phyloP scores from a whole-genome alignment of 176 grass and related monocot species.

The Puya raimondii region DNA sequence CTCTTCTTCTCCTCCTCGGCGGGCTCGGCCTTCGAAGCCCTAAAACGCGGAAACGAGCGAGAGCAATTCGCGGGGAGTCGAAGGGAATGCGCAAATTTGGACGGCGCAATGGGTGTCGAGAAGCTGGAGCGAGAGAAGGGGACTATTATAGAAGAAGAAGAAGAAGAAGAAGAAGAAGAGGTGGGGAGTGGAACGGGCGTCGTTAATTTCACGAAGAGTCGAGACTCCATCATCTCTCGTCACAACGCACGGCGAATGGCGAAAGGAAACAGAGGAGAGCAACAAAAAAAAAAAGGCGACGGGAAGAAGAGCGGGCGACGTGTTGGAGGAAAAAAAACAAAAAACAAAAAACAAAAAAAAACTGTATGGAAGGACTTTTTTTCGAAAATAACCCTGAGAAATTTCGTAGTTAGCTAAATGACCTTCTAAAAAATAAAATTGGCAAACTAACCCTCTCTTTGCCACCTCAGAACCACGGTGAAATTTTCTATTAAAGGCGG shows the following conservation, averaged over 20 bases:
- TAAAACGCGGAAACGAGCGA: conserved; percentile 1
- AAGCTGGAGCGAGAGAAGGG: background rate
- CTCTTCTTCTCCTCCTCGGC: conserved; percentile 37
- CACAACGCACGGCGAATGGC: background rate
- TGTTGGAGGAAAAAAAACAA: too few relatives aligned
- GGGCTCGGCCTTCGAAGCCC: conserved; percentile 38
- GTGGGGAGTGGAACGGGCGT: background rate
- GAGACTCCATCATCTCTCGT: background rate
- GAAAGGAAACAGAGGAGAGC: background rate
- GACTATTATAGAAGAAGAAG: background rate
- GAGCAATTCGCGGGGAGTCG: background rate
- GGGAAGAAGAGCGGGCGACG: background rate
- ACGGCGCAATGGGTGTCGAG: background rate
- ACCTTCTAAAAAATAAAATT: too few relatives aligned
- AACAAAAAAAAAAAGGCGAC: background rate
- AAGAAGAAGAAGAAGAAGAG: background rate
- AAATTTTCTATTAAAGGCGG: too few relatives aligned
- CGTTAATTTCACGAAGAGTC: background rate
- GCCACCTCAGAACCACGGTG: too few relatives aligned
- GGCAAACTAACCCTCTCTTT: too few relatives aligned
- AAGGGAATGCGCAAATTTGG: background rate
- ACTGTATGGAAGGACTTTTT: too few relatives aligned
- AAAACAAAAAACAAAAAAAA: too few relatives aligned
- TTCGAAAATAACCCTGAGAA: too few relatives aligned
- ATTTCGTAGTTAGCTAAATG: too few relatives aligned